Base-by-base conservation (phyloP, 352 stramenopile genomes). In the Phytophthora litchii region DNA sequence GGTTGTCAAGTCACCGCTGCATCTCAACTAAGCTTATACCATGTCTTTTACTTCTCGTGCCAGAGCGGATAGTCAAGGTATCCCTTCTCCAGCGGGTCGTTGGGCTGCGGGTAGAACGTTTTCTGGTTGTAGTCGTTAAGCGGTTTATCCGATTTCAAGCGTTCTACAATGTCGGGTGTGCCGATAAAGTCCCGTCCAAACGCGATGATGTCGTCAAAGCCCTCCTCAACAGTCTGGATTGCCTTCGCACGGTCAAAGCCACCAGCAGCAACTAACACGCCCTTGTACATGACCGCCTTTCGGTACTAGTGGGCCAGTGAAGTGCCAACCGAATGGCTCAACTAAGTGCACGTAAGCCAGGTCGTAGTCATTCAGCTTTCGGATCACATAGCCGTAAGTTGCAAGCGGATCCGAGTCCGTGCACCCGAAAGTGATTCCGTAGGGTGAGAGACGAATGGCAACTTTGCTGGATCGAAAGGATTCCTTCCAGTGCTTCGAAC, bases 171-270 rank as follows among this genome's bases (percentile, higher is more conserved):
- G 54, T 84, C 74, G 21, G 76, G 76, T 19, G 80, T 80, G 11
- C 70, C 64, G 47, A 86, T 80, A 55, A 80, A 86, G 48, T 72
- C 58, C 13, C 74, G 70, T 7, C 75, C 70, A 50, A 74, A 84
- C 19, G 66, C 73, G 13, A 85, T 69, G 21, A 69, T 56, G 41
- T 85, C 73, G 19, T 40, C 53, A 9, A 61, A 23, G 3, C 23
- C 23, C 23, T 27, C 23, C 23, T 27, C 23, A 27, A 27, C 23
- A 27, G 3, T 27, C 23, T 27, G 53, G 27, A 67, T 66, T 19
- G 51, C 75, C 32, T 58, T 67, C 8, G 56, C 49, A 21, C 54
- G 56, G 17, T 59, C 59, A 54, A 74, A 81, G 16, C 70, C 70
- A 3, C 60, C 59, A 12, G 62, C 56, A 17, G 67, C 54, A 16